These are phyloP conservation scores for Durusdinium trenchii DNA, from an alignment of 73 alveolate genomes.

Conservation along the genomic window DNA sequence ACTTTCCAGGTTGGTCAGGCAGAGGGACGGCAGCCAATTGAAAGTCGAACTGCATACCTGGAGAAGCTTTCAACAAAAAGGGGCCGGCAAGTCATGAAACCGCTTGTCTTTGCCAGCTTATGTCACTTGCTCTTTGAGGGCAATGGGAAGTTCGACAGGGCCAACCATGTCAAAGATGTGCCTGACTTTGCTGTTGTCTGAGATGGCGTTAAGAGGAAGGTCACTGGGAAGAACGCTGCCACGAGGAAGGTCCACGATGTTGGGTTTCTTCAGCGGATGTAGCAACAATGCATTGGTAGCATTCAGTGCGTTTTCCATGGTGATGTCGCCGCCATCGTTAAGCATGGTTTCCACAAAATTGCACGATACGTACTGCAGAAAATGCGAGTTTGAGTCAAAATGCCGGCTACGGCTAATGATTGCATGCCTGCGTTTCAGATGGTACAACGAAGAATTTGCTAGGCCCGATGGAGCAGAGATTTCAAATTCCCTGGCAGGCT, in stretches of 20 bases:
- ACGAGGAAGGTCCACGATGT: constrained; percentile 12
- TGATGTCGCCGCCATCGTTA: constrained; percentile 19
- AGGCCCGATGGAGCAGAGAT: too few species aligned
- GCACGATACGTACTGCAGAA: too few species aligned
- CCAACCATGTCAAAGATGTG: constrained; percentile 46
- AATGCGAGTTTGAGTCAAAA: too few species aligned
- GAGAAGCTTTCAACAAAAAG: not conserved
- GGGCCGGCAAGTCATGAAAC: constrained; percentile 5
- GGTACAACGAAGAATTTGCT: too few species aligned
- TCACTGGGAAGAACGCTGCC: not conserved
- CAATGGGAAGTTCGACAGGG: not conserved
- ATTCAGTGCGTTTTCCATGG: not conserved
- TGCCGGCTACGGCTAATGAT: too few species aligned
- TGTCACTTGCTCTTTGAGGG: not conserved
- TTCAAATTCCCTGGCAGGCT: too few species aligned
- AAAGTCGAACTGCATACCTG: not conserved
- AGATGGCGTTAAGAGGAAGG: not conserved
- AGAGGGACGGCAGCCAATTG: not conserved
- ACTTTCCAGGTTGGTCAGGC: not conserved
- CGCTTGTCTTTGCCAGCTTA: not conserved
- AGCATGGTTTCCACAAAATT: too few species aligned
- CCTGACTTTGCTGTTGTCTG: not conserved
- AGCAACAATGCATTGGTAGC: constrained; percentile 20
- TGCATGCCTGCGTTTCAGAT: too few species aligned
- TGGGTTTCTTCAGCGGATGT: not conserved